These are phyloP conservation scores for Bipolaris sorokiniana DNA, from an alignment of 2,329 filamentous ascomycete genomes.

Conservation along the genomic window DNA sequence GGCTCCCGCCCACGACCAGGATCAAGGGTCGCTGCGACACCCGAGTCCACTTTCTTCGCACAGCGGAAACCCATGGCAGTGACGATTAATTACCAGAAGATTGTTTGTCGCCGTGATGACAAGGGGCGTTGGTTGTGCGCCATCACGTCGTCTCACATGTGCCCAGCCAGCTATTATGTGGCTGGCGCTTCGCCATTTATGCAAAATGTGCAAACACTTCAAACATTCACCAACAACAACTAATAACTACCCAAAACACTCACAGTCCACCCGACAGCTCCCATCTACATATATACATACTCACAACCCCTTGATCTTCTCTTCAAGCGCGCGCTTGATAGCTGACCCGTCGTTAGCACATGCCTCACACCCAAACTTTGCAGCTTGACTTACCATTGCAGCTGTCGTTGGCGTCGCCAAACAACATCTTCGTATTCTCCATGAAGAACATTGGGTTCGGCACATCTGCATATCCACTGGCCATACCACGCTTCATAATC, in stretches of 20 bases:
- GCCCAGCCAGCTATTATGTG: neutral
- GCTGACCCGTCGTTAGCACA: constrained; percentile 33
- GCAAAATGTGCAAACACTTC: constrained; percentile 2
- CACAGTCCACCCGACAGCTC: neutral
- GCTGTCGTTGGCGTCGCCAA: constrained; percentile 84
- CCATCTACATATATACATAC: neutral
- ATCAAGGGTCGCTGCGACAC: neutral
- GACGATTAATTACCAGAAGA: neutral
- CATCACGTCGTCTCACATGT: neutral
- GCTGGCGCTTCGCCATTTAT: neutral
- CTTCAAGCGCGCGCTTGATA: constrained; percentile 47
- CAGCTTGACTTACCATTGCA: constrained; percentile 66
- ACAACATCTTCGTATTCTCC: constrained; percentile 88
- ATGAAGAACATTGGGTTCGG: constrained; percentile 94
- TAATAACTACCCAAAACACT: neutral
- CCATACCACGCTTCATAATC: constrained; percentile 92
- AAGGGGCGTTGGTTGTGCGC: neutral
- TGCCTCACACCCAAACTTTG: neutral
- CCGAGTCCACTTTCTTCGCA: neutral
- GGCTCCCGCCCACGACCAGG: neutral
- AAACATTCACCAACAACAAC: neutral
- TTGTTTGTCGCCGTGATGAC: neutral
- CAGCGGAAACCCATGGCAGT: neutral
- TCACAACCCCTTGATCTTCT: constrained; percentile 42
- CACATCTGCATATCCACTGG: constrained; percentile 88